Conservation (phyloP, 768 basidiomycete species). For the Phlebiopsis flavidoalba region DNA sequence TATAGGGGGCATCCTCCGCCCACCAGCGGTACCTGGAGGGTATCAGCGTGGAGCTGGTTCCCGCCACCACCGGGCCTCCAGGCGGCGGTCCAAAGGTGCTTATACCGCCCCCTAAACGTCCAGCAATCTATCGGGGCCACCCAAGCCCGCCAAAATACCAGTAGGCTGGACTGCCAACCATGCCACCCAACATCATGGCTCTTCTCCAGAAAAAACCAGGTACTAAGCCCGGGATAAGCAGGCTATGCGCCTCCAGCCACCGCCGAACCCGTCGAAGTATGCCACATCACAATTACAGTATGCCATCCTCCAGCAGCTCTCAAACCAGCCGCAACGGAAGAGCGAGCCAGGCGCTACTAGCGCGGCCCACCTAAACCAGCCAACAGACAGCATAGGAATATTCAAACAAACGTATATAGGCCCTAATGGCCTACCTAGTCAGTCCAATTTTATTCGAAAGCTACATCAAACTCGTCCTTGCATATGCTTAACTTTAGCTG, state of each 20-base stretch:
- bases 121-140: slow-evolving; percentile 29
- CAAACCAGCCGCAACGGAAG: no score
- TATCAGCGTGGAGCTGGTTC: slow-evolving; percentile 28
- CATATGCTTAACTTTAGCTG: no score
- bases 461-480: no score
- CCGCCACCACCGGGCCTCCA: slow-evolving; percentile 23
- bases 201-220: slow-evolving; percentile 50
- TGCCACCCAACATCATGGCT: slow-evolving; percentile 70
- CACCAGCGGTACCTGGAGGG: slow-evolving; percentile 20
- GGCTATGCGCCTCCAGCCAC: slow-evolving; percentile 7
- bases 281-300: slow-evolving; percentile 29
- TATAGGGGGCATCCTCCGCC: slow-evolving; percentile 28
- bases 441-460: neutral
- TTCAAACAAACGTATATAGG: no score
- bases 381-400: slow-evolving; percentile 41
- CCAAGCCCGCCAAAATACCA: slow-evolving; percentile 11
- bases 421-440: slow-evolving; percentile 53
- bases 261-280: slow-evolving; percentile 25
- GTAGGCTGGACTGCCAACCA: slow-evolving; percentile 28
- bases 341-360: no score
- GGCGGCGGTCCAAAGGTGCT: neutral
- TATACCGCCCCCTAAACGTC: slow-evolving; percentile 23
- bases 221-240: slow-evolving; percentile 29
- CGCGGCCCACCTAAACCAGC: slow-evolving; percentile 26
- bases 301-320: slow-evolving; percentile 44